Percentiles rank a stretch among this genome's conserved stretches.
Evolutionary conservation across 2,329 filamentous ascomycete species (phyloP).

Genomic region (Waltergamsia citrina): DNA sequence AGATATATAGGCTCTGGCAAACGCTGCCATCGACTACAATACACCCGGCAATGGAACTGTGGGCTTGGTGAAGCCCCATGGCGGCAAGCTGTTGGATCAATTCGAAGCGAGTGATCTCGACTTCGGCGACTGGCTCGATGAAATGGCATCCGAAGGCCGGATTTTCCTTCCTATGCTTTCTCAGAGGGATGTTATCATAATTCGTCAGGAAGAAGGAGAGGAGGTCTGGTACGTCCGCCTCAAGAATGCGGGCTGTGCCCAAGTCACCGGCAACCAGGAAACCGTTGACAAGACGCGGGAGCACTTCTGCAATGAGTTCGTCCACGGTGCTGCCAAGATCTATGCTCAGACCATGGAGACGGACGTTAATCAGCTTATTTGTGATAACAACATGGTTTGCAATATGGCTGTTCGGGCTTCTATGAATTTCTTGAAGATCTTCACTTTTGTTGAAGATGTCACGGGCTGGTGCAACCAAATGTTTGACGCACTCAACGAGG

Average conservation of each 20-base stretch:
- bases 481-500: background rate
- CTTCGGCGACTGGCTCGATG: background rate
- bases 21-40: background rate
- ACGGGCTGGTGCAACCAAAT: background rate
- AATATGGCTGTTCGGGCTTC: background rate
- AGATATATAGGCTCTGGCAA: background rate
- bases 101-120: background rate
- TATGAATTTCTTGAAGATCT: background rate
- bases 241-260: background rate
- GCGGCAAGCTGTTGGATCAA: background rate
- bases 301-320: background rate
- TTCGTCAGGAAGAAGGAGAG: background rate
- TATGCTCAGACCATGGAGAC: background rate
- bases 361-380: background rate
- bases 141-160: background rate
- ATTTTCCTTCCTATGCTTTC: background rate
- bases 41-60: background rate
- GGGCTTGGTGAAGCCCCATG: background rate
- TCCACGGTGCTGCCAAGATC: background rate
- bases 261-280: background rate
- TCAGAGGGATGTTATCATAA: background rate
- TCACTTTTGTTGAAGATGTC: background rate
- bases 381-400: background rate
- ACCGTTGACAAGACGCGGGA: background rate
- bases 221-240: background rate